A percentile compares a stretch with the other conserved stretches of the same genome.
Evolutionary conservation across 208 protist species (phyloP).

Genomic region (Trichomonas tenax): DNA sequence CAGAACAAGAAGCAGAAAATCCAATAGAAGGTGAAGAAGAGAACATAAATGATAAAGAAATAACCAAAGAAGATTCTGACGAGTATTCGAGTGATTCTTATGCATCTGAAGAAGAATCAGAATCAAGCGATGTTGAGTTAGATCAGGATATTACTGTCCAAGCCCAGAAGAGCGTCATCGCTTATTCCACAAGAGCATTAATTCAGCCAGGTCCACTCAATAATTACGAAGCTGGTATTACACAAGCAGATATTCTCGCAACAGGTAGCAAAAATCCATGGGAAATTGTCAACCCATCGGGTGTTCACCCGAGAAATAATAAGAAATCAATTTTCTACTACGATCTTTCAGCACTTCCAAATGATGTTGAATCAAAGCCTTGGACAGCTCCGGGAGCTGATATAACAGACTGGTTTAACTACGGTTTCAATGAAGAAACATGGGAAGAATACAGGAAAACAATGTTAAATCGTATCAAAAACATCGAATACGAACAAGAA

Average conservation of each 20-base stretch:
- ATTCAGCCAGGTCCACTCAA: not conserved
- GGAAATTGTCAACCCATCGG: not conserved
- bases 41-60: not conserved
- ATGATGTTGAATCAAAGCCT: constrained; percentile 22
- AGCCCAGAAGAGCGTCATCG: not conserved
- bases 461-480: constrained; percentile 23
- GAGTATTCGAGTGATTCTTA: not conserved
- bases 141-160: not conserved
- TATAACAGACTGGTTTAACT: constrained; percentile 40
- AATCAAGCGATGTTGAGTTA: not conserved
- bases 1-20: not conserved
- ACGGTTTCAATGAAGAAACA: constrained; percentile 39
- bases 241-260: not conserved
- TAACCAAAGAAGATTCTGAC: not conserved
- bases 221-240: not conserved
- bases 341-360: not conserved
- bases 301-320: not conserved
- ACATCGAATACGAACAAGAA: not conserved
- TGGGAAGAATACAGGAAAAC: constrained; percentile 31
- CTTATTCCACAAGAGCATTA: not conserved
- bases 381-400: constrained; percentile 29
- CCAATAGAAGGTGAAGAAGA: not conserved
- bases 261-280: not conserved
- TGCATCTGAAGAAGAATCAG: not conserved
- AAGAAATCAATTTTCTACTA: constrained; percentile 16